Evolutionary conservation across 805 yeast genomes (phyloP), one percentile per base, ranked within the genome.

Genomic region (Saturnispora diversa): DNA sequence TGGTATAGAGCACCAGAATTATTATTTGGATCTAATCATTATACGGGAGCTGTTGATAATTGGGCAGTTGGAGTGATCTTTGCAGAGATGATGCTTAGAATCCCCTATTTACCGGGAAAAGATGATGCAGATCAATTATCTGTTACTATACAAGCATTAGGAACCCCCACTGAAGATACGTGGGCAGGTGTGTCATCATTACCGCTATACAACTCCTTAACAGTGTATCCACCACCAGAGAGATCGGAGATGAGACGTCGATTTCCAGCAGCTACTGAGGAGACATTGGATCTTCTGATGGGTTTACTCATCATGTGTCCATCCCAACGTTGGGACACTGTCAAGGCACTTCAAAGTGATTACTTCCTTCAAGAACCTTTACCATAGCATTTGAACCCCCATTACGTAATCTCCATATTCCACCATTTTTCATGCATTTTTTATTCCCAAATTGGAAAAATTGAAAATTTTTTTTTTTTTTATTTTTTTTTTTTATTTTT

Each of bases 1-100:
- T 92, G 99, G 99, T 92, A 92, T 60, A 67, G 97, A 41, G 95
- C 97, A 0, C 99, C 99, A 0, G 99, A 92, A 54, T 65, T 92
- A 35, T 64, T 92, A 19, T 75, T 90, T 46, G 97, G 96, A 1
- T 82, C 96, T 0, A 72, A 80, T 35, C 92, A 86, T 58, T 92
- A 92, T 54, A 81, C 95, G 0, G 80, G 80, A 2, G 94, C 94
- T 0, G 74, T 92, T 3, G 99, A 92, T 62, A 66, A 87, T 10
- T 92, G 99, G 99, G 90, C 97, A 0, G 84, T 88, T 5, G 99
- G 99, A 2, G 76, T 87, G 27, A 90, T 92, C 3, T 92, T 92
- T 65, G 97, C 97, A 0, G 99, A 92, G 54, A 64, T 92, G 50
- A 86, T 92, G 96, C 67, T 92, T 49, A 70, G 99, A 55, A 85